Conservation (phyloP, 2,329 filamentous ascomycete genomes). For the Nectriaceae sp. region DNA sequence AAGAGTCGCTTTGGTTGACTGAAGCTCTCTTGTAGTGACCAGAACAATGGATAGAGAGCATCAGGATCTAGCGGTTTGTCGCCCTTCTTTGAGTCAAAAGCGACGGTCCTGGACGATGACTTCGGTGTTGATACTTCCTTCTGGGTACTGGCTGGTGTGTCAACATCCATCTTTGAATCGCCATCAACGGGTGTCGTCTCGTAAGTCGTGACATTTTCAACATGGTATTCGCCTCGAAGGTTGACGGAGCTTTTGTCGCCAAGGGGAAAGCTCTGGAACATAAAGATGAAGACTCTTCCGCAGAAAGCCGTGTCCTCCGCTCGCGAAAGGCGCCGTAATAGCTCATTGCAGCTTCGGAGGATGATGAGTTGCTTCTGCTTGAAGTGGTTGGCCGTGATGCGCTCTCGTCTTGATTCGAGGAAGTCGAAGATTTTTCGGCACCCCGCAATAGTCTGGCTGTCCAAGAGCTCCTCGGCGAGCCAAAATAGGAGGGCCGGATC, state of each 20-base stretch:
- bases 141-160: slow-evolving; percentile 46
- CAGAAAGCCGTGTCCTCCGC: slow-evolving; percentile 98
- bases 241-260: slow-evolving; percentile 98
- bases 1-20: slow-evolving; percentile 88
- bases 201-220: slow-evolving; percentile 91
- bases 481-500: slow-evolving; percentile 84
- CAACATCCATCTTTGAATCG: slow-evolving; percentile 62
- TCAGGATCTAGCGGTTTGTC: slow-evolving; percentile 66
- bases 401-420: slow-evolving; percentile 87
- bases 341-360: slow-evolving; percentile 90
- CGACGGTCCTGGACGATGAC: slow-evolving; percentile 42
- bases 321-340: slow-evolving; percentile 88
- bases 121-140: slow-evolving; percentile 35
- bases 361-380: slow-evolving; percentile 86
- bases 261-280: slow-evolving; percentile 96
- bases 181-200: slow-evolving; percentile 44
- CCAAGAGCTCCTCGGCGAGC: slow-evolving; percentile 91
- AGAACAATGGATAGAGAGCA: slow-evolving; percentile 86
- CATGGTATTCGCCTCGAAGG: slow-evolving; percentile 90
- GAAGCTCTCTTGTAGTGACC: slow-evolving; percentile 89
- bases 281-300: slow-evolving; percentile 95
- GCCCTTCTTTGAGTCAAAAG: slow-evolving; percentile 43
- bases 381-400: slow-evolving; percentile 79
- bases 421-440: slow-evolving; percentile 94
- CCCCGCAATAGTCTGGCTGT: slow-evolving; percentile 91